phyloP scores from a whole-genome alignment of 371 early-diverging fungal genomes.

The Mucor saturninus region DNA sequence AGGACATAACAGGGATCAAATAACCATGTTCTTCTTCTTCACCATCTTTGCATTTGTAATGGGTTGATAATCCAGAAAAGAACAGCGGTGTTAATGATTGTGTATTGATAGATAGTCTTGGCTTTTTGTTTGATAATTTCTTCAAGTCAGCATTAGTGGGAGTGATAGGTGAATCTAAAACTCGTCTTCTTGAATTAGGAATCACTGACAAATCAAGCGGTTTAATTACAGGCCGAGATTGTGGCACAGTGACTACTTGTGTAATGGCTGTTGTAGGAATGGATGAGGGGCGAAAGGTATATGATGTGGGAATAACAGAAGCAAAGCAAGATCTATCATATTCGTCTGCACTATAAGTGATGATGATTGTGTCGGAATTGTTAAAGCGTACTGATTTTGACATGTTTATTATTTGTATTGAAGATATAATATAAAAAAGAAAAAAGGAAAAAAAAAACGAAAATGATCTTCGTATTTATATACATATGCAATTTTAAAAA shows the following conservation, averaged over 20 bases:
- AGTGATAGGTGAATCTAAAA: slow-evolving; percentile 14
- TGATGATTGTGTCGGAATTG: slow-evolving; percentile 18
- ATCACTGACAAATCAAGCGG: slow-evolving; percentile 36
- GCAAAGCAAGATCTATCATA: slow-evolving; percentile 38
- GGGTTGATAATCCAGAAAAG: slow-evolving; percentile 38
- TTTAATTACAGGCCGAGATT: slow-evolving; percentile 21
- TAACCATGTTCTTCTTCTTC: slow-evolving; percentile 35
- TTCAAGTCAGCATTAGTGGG: neutral
- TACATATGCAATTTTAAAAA: slow-evolving; percentile 5
- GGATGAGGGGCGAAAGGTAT: slow-evolving; percentile 18
- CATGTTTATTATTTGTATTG: slow-evolving; percentile 12
- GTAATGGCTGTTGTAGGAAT: neutral
- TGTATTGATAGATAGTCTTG: slow-evolving; percentile 36
- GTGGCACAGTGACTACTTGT: slow-evolving; percentile 1
- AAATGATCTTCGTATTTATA: slow-evolving; percentile 11
- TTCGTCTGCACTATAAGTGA: slow-evolving; percentile 36
- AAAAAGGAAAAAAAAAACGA: slow-evolving; percentile 2
- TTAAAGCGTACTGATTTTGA: slow-evolving; percentile 33
- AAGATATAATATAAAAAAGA: neutral
- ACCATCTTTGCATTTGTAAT: slow-evolving; percentile 34
- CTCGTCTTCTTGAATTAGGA: slow-evolving; percentile 34
- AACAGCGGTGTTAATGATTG: slow-evolving; percentile 32
- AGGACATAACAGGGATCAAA: slow-evolving; percentile 27
- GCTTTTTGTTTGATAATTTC: slow-evolving; percentile 24
- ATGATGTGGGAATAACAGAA: slow-evolving; percentile 9